These are phyloP conservation scores for Metschnikowia orientalis DNA, from an alignment of 805 yeast species.

Conservation along the genomic window DNA sequence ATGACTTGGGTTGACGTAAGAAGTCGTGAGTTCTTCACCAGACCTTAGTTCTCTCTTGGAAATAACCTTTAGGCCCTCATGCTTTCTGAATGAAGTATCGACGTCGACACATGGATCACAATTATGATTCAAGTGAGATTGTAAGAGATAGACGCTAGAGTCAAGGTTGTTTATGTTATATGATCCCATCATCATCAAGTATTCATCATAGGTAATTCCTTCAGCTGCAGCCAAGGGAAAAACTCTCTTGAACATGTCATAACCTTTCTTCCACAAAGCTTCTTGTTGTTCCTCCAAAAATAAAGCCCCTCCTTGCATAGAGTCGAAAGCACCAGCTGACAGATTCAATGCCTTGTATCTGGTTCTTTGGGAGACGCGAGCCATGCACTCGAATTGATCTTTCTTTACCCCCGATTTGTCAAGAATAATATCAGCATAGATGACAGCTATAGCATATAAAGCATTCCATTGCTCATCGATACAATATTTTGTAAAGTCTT, in stretches of 20 bases:
- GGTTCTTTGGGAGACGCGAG: constrained; percentile 61
- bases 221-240: constrained; percentile 38
- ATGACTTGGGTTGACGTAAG: constrained; percentile 66
- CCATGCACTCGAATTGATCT: constrained; percentile 58
- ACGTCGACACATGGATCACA: constrained; percentile 70
- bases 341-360: constrained; percentile 58
- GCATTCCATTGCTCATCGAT: constrained; percentile 64
- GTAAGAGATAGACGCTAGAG: constrained; percentile 54
- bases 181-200: constrained; percentile 59
- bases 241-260: constrained; percentile 43
- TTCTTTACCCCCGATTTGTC: constrained; percentile 40
- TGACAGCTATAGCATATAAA: constrained; percentile 58
- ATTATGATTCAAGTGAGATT: constrained; percentile 71
- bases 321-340: constrained; percentile 50
- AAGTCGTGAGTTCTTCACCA: constrained; percentile 65
- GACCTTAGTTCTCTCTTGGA: constrained; percentile 55
- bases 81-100: constrained; percentile 37
- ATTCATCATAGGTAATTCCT: constrained; percentile 46
- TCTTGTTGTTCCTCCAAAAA: constrained; percentile 55
- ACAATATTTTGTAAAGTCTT: constrained; percentile 55
- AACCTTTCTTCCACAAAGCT: constrained; percentile 57
- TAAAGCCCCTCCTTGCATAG: constrained; percentile 48
- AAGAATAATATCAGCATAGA: constrained; percentile 43
- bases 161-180: constrained; percentile 72
- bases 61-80: constrained; percentile 48